Evolutionary conservation across 768 basidiomycete species (phyloP).

Genomic region (Suillus sp.): DNA sequence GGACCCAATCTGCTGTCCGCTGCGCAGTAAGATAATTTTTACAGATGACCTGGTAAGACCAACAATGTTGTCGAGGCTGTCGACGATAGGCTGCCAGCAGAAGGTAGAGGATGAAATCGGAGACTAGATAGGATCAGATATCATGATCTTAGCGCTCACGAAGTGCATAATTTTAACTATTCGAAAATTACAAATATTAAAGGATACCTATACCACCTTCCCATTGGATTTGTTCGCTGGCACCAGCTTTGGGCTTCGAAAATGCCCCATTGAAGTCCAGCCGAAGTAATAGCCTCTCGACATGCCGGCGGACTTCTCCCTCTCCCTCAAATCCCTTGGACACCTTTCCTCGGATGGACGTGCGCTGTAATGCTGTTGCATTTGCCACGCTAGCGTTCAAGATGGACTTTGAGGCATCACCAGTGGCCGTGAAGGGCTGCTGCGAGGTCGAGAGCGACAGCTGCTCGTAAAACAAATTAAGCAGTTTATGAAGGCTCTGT

Average conservation of each 20-base stretch:
- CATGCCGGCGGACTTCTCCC: conserved; percentile 72
- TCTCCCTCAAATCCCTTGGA: conserved; percentile 57
- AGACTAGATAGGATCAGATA: neutral
- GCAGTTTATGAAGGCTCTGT: conserved; percentile 65
- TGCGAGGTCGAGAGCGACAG: conserved; percentile 76
- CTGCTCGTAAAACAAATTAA: conserved; percentile 81
- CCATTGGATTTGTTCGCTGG: neutral
- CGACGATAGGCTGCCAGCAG: neutral
- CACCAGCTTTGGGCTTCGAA: conserved; percentile 46
- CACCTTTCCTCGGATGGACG: conserved; percentile 53
- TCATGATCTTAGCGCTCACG: neutral
- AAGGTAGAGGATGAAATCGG: neutral
- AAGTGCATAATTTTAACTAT: conserved; percentile 1
- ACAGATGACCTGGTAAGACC: neutral
- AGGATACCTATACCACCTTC: neutral
- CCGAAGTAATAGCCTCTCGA: conserved; percentile 79
- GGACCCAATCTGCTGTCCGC: neutral
- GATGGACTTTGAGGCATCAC: conserved; percentile 73
- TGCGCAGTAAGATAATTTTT: neutral
- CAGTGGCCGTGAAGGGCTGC: conserved; percentile 61
- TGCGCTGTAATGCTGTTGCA: conserved; percentile 46
- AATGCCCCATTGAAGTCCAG: conserved; percentile 85
- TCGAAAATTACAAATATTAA: conserved; percentile 5
- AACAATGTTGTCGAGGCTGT: neutral
- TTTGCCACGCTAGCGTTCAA: conserved; percentile 58